Evolutionary conservation across 352 stramenopile species (phyloP).

Genomic region (Hyaloperonospora arabidopsidis): DNA sequence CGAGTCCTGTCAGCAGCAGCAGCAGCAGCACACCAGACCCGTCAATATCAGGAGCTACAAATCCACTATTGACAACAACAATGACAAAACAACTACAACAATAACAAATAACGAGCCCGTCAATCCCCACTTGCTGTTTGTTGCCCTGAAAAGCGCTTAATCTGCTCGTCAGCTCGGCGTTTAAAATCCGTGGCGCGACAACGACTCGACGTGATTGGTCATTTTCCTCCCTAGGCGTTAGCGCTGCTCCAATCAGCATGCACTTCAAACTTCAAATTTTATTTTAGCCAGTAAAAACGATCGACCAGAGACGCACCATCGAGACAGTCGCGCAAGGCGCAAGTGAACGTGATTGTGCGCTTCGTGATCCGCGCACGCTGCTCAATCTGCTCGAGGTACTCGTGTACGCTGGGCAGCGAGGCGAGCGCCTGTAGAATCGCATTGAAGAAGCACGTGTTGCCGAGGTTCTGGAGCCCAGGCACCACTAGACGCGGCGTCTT

Average conservation of each 20-base stretch:
- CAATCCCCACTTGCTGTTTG: slow-evolving; percentile 54
- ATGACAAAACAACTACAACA: no score
- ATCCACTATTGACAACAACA: no score
- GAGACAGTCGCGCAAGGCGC: slow-evolving; percentile 57
- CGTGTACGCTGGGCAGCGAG: slow-evolving; percentile 54
- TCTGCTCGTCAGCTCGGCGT: slow-evolving; percentile 51
- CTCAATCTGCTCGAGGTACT: slow-evolving; percentile 62
- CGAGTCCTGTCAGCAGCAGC: slow-evolving; percentile 39
- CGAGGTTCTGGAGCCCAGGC: slow-evolving; percentile 79
- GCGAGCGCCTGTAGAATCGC: slow-evolving; percentile 81
- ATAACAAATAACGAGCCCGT: no score
- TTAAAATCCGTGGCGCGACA: slow-evolving; percentile 46
- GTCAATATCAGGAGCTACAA: no score
- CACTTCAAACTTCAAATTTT: neutral
- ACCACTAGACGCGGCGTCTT: slow-evolving; percentile 19
- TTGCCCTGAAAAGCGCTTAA: slow-evolving; percentile 57
- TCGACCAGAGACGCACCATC: slow-evolving; percentile 30
- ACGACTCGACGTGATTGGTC: slow-evolving; percentile 21
- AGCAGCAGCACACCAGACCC: no score
- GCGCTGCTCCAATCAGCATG: slow-evolving; percentile 8
- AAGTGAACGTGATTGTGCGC: slow-evolving; percentile 46
- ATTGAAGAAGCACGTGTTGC: slow-evolving; percentile 89
- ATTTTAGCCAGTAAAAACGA: neutral
- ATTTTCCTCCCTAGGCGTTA: slow-evolving; percentile 27
- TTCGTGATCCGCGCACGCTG: slow-evolving; percentile 30